Percentiles rank a stretch among this genome's conserved stretches.
Conservation (phyloP, 176 grass and related monocot species). For the Tillandsia fasciculata region DNA sequence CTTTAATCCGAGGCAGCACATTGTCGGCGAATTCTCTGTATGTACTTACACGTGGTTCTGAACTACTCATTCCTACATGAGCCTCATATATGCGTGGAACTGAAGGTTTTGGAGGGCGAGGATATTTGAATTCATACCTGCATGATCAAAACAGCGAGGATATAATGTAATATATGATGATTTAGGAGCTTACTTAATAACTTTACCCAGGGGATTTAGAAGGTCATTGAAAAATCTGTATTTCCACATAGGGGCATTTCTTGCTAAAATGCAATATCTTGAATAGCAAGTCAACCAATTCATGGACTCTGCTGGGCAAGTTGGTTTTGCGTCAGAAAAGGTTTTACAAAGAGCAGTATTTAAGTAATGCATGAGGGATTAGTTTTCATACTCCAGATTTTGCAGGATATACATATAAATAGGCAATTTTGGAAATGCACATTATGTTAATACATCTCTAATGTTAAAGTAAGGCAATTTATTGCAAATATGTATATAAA, state of each 20-base stretch:
- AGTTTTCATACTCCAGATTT: neutral
- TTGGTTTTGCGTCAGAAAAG: too few species aligned
- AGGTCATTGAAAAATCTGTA: too few species aligned
- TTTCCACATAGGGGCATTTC: too few species aligned
- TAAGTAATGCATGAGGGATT: too few species aligned
- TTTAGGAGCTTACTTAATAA: too few species aligned
- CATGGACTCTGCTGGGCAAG: too few species aligned
- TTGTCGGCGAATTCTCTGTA: conserved; percentile 93
- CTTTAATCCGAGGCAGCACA: conserved; percentile 70
- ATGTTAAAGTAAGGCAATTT: neutral
- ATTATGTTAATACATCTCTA: too few species aligned
- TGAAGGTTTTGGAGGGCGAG: conserved; percentile 55
- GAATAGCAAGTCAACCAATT: too few species aligned
- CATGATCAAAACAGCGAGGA: neutral
- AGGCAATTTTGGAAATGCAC: neutral
- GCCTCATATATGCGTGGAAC: conserved; percentile 88
- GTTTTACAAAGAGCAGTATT: too few species aligned
- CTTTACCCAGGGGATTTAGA: too few species aligned
- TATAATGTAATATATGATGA: too few species aligned
- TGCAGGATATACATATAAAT: neutral
- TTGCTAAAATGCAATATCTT: too few species aligned
- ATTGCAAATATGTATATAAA: neutral
- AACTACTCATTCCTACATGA: conserved; percentile 92
- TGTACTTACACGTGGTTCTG: conserved; percentile 53
- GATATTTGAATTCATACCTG: conserved; percentile 70